Evolutionary conservation across 2,329 filamentous ascomycete species (phyloP).

Genomic region (Cercospora beticola): DNA sequence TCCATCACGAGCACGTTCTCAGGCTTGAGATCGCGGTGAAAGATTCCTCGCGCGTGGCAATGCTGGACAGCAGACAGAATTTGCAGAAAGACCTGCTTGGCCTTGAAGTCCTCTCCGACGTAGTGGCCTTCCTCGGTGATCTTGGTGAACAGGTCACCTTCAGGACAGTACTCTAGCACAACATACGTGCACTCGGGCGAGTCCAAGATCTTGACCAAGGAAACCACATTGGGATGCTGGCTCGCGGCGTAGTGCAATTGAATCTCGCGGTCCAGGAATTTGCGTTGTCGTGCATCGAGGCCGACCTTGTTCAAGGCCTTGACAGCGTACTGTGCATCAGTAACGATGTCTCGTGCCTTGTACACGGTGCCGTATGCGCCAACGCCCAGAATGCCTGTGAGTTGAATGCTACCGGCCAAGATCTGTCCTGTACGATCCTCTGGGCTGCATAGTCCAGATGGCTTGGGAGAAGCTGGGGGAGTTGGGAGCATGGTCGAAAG

Average conservation of each 20-base stretch:
- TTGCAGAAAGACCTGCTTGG: slow-evolving; percentile 86
- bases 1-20: slow-evolving; percentile 96
- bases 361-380: slow-evolving; percentile 98
- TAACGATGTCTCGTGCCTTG: slow-evolving; percentile 79
- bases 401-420: slow-evolving; percentile 77
- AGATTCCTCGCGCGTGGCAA: slow-evolving; percentile 91
- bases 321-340: slow-evolving; percentile 81
- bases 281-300: slow-evolving; percentile 80
- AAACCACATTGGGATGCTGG: slow-evolving; percentile 88
- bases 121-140: slow-evolving; percentile 95
- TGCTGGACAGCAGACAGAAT: slow-evolving; percentile 94
- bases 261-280: slow-evolving; percentile 92
- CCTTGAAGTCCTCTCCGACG: slow-evolving; percentile 85
- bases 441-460: slow-evolving; percentile 50
- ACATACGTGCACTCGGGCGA: slow-evolving; percentile 91
- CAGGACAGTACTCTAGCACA: slow-evolving; percentile 93
- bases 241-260: slow-evolving; percentile 86
- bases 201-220: slow-evolving; percentile 90
- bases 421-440: slow-evolving; percentile 84
- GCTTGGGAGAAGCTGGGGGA: slow-evolving; percentile 50
- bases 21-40: slow-evolving; percentile 95
- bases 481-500: slow-evolving; percentile 49
- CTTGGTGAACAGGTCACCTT: slow-evolving; percentile 94
- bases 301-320: slow-evolving; percentile 96
- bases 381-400: slow-evolving; percentile 82